phyloP scores from a whole-genome alignment of 2,329 filamentous ascomycete species.

The Colletotrichum sp. region DNA sequence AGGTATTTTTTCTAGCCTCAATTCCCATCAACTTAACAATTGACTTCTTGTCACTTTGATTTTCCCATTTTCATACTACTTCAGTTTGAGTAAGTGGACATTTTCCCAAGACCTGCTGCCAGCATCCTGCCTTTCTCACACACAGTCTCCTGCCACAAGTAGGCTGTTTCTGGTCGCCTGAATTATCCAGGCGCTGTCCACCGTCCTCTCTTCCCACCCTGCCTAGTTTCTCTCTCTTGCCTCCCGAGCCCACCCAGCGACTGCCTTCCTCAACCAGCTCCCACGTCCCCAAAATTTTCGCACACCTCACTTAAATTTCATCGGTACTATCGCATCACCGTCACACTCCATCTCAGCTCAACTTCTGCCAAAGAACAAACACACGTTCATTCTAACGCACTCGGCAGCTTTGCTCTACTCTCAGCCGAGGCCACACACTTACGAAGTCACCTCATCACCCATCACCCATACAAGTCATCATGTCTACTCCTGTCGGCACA shows the following conservation, averaged over 20 bases:
- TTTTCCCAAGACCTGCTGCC: neutral
- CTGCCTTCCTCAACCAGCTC: neutral
- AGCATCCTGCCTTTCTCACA: neutral
- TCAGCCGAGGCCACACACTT: neutral
- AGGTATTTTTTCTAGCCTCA: neutral
- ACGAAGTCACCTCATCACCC: neutral
- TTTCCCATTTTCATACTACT: neutral
- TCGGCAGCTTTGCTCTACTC: neutral
- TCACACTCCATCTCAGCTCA: neutral
- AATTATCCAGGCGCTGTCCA: neutral
- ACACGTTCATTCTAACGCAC: neutral
- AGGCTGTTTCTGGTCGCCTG: neutral
- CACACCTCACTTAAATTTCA: neutral
- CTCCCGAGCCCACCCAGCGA: neutral
- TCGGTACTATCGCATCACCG: neutral
- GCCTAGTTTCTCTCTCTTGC: neutral
- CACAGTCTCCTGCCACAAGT: neutral
- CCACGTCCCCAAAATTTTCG: neutral
- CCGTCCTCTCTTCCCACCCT: neutral
- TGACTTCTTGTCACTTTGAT: neutral
- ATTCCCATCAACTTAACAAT: rapidly evolving
- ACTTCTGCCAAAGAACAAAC: neutral
- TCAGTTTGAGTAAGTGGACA: rapidly evolving
- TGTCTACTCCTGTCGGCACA: constrained; percentile 13
- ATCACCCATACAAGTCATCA: neutral